phyloP scores from a whole-genome alignment of 257 asterid species.

The Rhazya stricta region DNA sequence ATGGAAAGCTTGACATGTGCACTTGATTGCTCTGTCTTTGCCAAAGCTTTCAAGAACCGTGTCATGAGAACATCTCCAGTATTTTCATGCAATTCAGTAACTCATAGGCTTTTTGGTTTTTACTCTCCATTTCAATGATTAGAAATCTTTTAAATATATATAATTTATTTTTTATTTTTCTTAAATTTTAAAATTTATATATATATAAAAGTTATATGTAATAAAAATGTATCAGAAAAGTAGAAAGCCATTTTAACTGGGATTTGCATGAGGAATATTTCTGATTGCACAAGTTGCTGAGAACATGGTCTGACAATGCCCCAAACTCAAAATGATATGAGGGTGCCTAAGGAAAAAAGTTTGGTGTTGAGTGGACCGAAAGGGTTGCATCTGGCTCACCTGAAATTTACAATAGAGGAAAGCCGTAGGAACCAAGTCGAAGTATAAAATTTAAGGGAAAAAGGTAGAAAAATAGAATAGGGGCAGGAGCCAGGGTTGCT shows the following conservation, averaged over 20 bases:
- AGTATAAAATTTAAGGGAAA: background rate
- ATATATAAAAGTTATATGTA: too few species aligned
- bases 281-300: too few species aligned
- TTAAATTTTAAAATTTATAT: too few species aligned
- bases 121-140: too few species aligned
- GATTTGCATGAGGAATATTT: too few species aligned
- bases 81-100: background rate
- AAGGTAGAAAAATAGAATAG: background rate
- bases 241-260: too few species aligned
- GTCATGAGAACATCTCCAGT: constrained; percentile 7
- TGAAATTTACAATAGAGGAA: background rate
- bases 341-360: constrained; percentile 22
- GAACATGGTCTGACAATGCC: too few species aligned
- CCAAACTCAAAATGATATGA: background rate
- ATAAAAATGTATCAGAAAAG: too few species aligned
- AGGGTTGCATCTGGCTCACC: constrained; percentile 26
- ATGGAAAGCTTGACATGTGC: constrained; percentile 24
- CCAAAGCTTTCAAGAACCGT: constrained; percentile 3
- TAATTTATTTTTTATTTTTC: too few species aligned
- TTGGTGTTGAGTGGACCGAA: constrained; percentile 24
- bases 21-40: constrained; percentile 20
- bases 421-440: constrained; percentile 8
- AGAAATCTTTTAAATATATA: too few species aligned
- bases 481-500: too few species aligned
- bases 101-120: too few species aligned